Percentiles rank a stretch among this genome's conserved stretches.
Conservation (phyloP, 1,139 yeast species). For the Suhomyces panamericanus region DNA sequence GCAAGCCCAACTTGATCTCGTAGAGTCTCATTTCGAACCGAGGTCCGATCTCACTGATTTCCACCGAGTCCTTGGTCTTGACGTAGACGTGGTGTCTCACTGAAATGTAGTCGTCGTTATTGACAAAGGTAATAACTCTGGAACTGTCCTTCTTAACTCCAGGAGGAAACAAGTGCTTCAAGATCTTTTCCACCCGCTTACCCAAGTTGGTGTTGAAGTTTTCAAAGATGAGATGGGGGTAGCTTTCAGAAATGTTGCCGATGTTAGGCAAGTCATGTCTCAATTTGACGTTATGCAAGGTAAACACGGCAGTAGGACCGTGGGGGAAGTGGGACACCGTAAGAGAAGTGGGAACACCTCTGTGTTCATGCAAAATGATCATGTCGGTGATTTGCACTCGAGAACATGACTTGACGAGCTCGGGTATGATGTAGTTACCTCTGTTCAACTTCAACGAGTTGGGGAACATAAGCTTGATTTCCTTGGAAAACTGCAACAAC, state of each 20-base stretch:
- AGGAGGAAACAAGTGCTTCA: slow-evolving; percentile 92
- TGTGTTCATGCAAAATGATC: slow-evolving; percentile 86
- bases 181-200: slow-evolving; percentile 71
- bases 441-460: slow-evolving; percentile 86
- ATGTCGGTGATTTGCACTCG: slow-evolving; percentile 72
- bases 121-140: slow-evolving; percentile 87
- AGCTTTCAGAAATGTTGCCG: slow-evolving; percentile 87
- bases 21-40: slow-evolving; percentile 93
- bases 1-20: slow-evolving; percentile 83
- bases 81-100: slow-evolving; percentile 96
- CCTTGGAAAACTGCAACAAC: slow-evolving; percentile 88
- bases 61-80: slow-evolving; percentile 83
- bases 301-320: slow-evolving; percentile 95
- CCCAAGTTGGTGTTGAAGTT: slow-evolving; percentile 87
- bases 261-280: slow-evolving; percentile 88
- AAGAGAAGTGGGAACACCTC: slow-evolving; percentile 96
- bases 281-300: slow-evolving; percentile 89
- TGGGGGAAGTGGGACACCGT: slow-evolving; percentile 96
- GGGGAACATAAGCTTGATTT: slow-evolving; percentile 84
- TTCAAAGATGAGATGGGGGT: slow-evolving; percentile 92
- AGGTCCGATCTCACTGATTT: slow-evolving; percentile 97
- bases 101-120: slow-evolving; percentile 85
- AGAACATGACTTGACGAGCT: slow-evolving; percentile 80
- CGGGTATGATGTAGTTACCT: slow-evolving; percentile 88
- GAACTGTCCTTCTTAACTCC: slow-evolving; percentile 91